Base-by-base conservation (phyloP, 2,329 filamentous ascomycete genomes). In the Fusarium sublunatum region DNA sequence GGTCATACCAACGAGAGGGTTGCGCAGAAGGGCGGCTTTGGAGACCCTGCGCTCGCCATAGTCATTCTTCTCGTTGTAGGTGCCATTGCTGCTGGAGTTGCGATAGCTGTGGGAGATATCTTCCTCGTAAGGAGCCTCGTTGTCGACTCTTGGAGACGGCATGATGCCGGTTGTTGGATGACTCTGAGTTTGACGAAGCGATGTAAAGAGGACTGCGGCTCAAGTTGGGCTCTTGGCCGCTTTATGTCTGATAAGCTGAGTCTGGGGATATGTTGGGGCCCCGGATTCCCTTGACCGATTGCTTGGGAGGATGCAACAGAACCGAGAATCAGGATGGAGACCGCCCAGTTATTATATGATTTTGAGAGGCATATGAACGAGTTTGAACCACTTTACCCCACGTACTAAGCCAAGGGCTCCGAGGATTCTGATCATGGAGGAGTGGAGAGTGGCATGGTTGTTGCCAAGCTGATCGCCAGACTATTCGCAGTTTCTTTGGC, bases 1-100 rank as follows among this genome's bases (percentile, higher is more conserved):
- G 4, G 63, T 74, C 65, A 76, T 54, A 0, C 74, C 72, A 2
- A 55, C 52, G 2, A 77, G 54, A 0, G 75, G 75, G 32, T 77
- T 76, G 12, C 69, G 68, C 0, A 75, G 57, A 0, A 74, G 67
- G 9, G 74, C 65, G 0, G 73, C 69, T 1, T 71, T 69, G 0
- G 72, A 71, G 4, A 53, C 61, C 2, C 53, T 42, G 11, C 52
- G 59, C 24, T 61, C 59, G 0, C 40, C 55, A 1, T 31, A 38
- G 12, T 58, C 51, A 3, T 49, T 44, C 7, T 61, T 60, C n/a
- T 72, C 65, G 9, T 68, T 63, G 6, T 61, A 58, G 9, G 62
- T 64, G 1, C 57, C 62, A 51, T 71, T 71, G 40, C 59, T 67
- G 36, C 63, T 61, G 6, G 69, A 65, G 45, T 59, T 55, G 12